Percentiles rank a stretch among this genome's conserved stretches.
Evolutionary conservation across 2,329 filamentous ascomycete species (phyloP).

Genomic region (Aspergillus novoparasiticus): DNA sequence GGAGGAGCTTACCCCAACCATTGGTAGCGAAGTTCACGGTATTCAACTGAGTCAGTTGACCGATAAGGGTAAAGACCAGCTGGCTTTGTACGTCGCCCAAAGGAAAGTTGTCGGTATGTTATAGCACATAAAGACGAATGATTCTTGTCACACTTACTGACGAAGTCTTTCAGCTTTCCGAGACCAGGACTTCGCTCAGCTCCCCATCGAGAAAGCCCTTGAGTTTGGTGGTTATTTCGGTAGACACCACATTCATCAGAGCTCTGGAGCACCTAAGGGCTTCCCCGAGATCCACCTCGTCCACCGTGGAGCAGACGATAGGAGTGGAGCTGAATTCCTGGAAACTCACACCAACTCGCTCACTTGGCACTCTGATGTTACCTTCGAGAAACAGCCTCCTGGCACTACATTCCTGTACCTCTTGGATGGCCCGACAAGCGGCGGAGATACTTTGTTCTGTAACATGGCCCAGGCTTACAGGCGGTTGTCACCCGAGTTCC

Average conservation of each 20-base stretch:
- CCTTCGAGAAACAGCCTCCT: conserved; percentile 84
- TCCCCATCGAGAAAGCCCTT: conserved; percentile 70
- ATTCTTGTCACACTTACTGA: background rate
- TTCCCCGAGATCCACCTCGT: conserved; percentile 78
- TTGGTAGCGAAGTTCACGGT: conserved; percentile 71
- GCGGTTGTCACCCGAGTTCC: conserved; percentile 76
- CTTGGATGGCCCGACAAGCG: conserved; percentile 76
- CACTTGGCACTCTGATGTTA: conserved; percentile 87
- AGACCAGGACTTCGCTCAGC: conserved; percentile 70
- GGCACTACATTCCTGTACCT: conserved; percentile 88
- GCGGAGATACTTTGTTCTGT: conserved; percentile 82
- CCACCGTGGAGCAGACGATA: conserved; percentile 69
- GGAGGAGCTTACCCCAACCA: conserved; percentile 69
- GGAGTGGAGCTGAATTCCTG: conserved; percentile 64
- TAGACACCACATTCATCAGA: conserved; percentile 79
- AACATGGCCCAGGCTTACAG: conserved; percentile 81
- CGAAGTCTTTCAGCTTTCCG: conserved; percentile 61
- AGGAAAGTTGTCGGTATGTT: conserved; percentile 66
- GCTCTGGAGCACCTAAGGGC: conserved; percentile 72
- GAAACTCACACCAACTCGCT: conserved; percentile 74
- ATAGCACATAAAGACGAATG: background rate
- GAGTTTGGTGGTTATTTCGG: conserved; percentile 76
- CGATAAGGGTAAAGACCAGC: conserved; percentile 71
- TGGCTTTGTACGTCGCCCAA: conserved; percentile 57
- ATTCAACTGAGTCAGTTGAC: conserved; percentile 71